These are phyloP conservation scores for Dalbergia oliveri DNA, from an alignment of 306 rosid genomes.

Conservation along the genomic window DNA sequence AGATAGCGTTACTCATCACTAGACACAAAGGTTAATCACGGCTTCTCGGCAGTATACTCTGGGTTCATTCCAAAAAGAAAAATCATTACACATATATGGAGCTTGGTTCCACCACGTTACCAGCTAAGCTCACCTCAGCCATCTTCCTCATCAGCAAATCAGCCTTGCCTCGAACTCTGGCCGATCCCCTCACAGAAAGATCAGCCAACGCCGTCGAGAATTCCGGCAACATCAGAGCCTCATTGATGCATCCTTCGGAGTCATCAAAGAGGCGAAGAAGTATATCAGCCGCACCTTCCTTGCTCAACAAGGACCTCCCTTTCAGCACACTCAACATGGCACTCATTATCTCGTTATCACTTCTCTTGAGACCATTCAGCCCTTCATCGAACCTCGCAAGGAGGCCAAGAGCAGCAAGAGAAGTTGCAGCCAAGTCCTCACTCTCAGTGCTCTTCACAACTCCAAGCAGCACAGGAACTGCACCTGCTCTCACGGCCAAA, in stretches of 20 bases:
- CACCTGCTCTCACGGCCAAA: conserved; percentile 73
- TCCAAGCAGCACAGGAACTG: conserved; percentile 55
- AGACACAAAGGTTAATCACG: no score
- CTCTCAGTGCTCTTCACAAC: conserved; percentile 51
- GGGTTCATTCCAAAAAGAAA: no score
- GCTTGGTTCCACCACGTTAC: conserved; percentile 44
- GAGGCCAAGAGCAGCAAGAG: conserved; percentile 66
- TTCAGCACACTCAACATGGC: conserved; percentile 65
- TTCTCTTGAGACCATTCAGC: conserved; percentile 63
- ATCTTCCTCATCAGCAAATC: conserved; percentile 70
- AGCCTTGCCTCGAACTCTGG: conserved; percentile 71
- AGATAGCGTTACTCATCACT: no score
- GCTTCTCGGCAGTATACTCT: no score
- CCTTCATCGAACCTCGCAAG: conserved; percentile 85
- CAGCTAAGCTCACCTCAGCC: conserved; percentile 49
- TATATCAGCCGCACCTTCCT: conserved; percentile 83
- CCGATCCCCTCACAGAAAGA: conserved; percentile 82
- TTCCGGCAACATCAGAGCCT: conserved; percentile 61
- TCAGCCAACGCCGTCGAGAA: conserved; percentile 66
- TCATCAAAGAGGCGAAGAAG: conserved; percentile 78
- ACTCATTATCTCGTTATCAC: conserved; percentile 43
- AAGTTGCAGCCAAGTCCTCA: conserved; percentile 67
- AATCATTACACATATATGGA: conserved; percentile 36
- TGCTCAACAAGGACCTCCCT: conserved; percentile 77
- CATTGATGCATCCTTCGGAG: conserved; percentile 61